Evolutionary conservation across 768 basidiomycete species (phyloP).

Genomic region (Gelatoporia subvermispora): DNA sequence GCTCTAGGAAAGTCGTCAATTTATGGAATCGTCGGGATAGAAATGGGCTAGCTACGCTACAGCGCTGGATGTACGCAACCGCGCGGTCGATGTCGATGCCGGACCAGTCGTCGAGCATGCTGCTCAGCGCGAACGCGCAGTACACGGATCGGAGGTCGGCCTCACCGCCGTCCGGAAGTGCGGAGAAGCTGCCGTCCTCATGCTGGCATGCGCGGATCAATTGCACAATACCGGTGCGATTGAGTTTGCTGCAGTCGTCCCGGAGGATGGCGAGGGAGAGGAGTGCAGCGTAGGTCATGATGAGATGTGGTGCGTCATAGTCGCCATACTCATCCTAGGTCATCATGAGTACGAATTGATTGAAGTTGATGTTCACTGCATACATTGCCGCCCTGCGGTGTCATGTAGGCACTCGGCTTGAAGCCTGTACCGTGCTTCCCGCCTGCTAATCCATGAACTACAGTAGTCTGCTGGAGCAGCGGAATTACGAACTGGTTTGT

Average conservation of each 20-base stretch:
- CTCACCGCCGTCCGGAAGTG: conserved; percentile 63
- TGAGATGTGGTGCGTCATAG: conserved; percentile 74
- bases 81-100: conserved; percentile 61
- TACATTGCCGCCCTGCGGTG: conserved; percentile 20
- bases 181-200: conserved; percentile 78
- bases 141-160: conserved; percentile 81
- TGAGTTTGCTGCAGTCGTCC: conserved; percentile 74
- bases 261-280: conserved; percentile 78
- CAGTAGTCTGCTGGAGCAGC: not conserved
- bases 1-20: conserved; percentile 41
- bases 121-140: conserved; percentile 80
- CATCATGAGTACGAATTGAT: conserved; percentile 2
- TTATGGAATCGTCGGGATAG: not conserved
- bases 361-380: not conserved
- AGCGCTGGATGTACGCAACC: conserved; percentile 58
- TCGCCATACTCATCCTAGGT: conserved; percentile 36
- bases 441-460: conserved; percentile 30
- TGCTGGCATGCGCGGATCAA: conserved; percentile 74
- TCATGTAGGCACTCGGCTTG: conserved; percentile 71
- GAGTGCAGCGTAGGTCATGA: conserved; percentile 92
- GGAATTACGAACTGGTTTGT: conserved; percentile 52
- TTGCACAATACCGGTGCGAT: conserved; percentile 58
- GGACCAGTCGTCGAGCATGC: conserved; percentile 77
- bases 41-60: conserved; percentile 46
- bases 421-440: conserved; percentile 66